Base-by-base conservation (phyloP, 768 basidiomycete genomes). In the Chiua virens region DNA sequence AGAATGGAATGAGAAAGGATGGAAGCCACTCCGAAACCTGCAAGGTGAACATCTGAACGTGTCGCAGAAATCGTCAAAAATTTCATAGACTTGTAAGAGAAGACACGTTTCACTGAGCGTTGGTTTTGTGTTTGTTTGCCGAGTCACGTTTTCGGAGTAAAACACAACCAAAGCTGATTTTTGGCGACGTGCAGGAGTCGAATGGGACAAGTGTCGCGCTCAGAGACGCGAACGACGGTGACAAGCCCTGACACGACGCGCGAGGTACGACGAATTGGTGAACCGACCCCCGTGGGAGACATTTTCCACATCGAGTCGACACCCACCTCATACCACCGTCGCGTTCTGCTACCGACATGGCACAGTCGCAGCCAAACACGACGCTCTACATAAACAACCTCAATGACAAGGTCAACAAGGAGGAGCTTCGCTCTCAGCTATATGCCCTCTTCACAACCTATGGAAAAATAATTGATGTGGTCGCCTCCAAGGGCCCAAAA, bases 341-440 rank as follows among this genome's bases (percentile, higher is more conserved):
- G 37, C 43, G 35, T 20, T 34, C 20, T n/a, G 15, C 10, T 17
- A 21, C 57, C 45, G 47, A 77, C 56, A 76, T 78, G 60, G 57
- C 69, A 36, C 75, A 75, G 41, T 79, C 80, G 44, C 86, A 88
- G 66, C 95, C 95, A 20, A 92, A 88, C 66, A 79, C 83, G 38
- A 92, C 95, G 50, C 81, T 98, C 61, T 97, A 95, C 73, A 72
- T 98, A 71, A 90, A 92, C 64, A 94, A 95, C 64, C 82, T 98
- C 67, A 94, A 97, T 64, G 87, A 92, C 70, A 89, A 92, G 73
- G 78, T 93, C 60, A 89, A 90, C 74, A 97, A 93, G 68, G 85
- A 90, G 22, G 96, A 98, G 73, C 76, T 98, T 18, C 82, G 84
- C 42, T 71, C 74, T 10, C 89, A 92, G 73, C 78, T 98, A 2